phyloP scores from a whole-genome alignment of 176 grass and related monocot species.

The Themeda triandra region DNA sequence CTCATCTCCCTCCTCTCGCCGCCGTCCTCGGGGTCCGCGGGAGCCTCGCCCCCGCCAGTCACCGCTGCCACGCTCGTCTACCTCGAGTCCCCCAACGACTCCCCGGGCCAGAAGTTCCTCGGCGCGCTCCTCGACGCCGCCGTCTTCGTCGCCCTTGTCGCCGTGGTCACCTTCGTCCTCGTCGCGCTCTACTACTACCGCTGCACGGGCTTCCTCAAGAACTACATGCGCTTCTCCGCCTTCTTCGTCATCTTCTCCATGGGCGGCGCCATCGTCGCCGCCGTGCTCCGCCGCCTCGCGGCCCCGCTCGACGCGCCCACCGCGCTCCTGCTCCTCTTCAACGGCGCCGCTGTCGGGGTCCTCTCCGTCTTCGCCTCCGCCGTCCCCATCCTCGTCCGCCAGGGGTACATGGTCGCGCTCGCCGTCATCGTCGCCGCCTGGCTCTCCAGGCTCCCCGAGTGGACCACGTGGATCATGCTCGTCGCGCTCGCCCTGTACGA shows the following conservation, averaged over 20 bases:
- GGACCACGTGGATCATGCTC: slow-evolving; percentile 95
- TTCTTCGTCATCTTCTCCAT: slow-evolving; percentile 97
- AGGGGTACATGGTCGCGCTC: slow-evolving; percentile 82
- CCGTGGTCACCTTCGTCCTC: slow-evolving; percentile 66
- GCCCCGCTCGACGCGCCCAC: slow-evolving; percentile 70
- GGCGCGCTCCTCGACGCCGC: slow-evolving; percentile 83
- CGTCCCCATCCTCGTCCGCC: slow-evolving; percentile 81
- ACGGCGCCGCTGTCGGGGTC: slow-evolving; percentile 68
- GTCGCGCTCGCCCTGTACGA: slow-evolving; percentile 85
- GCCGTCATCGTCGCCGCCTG: slow-evolving; percentile 90
- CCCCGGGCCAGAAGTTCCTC: slow-evolving; percentile 57
- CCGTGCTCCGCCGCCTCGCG: slow-evolving; percentile 55
- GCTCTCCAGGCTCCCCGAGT: slow-evolving; percentile 83
- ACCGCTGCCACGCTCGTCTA: slow-evolving; percentile 84
- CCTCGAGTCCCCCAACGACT: slow-evolving; percentile 63
- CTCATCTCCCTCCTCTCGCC: slow-evolving; percentile 74
- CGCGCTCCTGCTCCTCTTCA: slow-evolving; percentile 69
- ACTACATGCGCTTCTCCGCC: slow-evolving; percentile 96
- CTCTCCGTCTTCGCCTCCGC: slow-evolving; percentile 76
- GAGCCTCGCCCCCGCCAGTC: slow-evolving; percentile 42
- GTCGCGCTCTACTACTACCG: slow-evolving; percentile 98
- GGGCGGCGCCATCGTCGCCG: slow-evolving; percentile 69
- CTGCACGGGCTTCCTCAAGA: slow-evolving; percentile 87
- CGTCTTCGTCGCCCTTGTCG: slow-evolving; percentile 83
- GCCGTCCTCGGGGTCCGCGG: slow-evolving; percentile 17